Evolutionary conservation across 345 rosid species (phyloP).

Genomic region (Arabidopsis arenosa): DNA sequence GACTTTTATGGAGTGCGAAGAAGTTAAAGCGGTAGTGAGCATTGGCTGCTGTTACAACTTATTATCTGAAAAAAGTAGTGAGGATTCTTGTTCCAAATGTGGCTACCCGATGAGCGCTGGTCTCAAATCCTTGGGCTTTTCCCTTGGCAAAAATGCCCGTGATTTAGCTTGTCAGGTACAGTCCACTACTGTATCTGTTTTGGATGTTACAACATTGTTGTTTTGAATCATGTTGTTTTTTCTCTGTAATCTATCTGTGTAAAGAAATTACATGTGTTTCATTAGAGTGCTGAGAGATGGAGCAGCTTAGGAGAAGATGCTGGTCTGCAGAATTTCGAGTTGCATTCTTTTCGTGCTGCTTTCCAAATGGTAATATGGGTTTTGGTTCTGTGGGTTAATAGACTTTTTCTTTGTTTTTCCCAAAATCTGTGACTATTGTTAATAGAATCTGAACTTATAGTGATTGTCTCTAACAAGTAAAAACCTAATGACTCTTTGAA

Average conservation of each 20-base stretch:
- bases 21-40: constrained; percentile 83
- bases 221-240: constrained; percentile 13
- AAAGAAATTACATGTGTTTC: constrained; percentile 15
- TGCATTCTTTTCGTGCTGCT: constrained; percentile 93
- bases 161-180: constrained; percentile 98
- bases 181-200: constrained; percentile 15
- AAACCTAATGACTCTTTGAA: constrained; percentile 40
- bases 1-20: constrained; percentile 70
- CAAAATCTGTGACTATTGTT: not conserved
- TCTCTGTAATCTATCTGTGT: not conserved
- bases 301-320: constrained; percentile 67
- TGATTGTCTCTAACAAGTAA: constrained; percentile 19
- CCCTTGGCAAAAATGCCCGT: constrained; percentile 69
- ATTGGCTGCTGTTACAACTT: constrained; percentile 97
- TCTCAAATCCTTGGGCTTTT: constrained; percentile 57
- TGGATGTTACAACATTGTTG: constrained; percentile 16
- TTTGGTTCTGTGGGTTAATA: constrained; percentile 17
- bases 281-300: constrained; percentile 97
- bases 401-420: not conserved
- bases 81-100: constrained; percentile 46
- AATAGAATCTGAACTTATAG: not conserved
- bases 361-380: constrained; percentile 74
- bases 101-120: constrained; percentile 87
- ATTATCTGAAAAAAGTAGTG: constrained; percentile 64
- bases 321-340: constrained; percentile 82